Evolutionary conservation across 257 asterid genomes (phyloP), one percentile per base, ranked within the genome.

Genomic region (Ehretia macrophylla): DNA sequence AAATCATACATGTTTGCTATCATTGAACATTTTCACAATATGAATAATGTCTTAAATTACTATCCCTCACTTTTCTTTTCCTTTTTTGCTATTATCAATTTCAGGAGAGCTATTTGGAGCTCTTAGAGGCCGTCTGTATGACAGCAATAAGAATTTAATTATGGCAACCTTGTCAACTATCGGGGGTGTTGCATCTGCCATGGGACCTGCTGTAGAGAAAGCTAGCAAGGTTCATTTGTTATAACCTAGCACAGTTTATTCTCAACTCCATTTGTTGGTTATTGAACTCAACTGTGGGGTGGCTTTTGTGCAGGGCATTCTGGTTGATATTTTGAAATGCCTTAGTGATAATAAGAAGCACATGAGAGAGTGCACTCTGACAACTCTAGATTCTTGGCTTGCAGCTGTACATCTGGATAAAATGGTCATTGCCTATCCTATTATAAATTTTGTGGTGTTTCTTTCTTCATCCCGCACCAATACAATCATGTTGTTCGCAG

Each of bases 321-420:
- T 93, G 18, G 75, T 88, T 21, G 99, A 93, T 74, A 68, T 93
- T 46, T 73, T 93, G 84, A 93, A 93, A 82, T 93, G 99, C 69
- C 94, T 93, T 40, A 79, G 96, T 45, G 99, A 93, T 90, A 89
- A 89, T 67, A 93, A 93, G 75, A 93, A 93, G 69, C 80, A 85
- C 71, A 89, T 85, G 95, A 81, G 99, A 69, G 99, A 93, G 76
- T 93, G 96, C 81, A 85, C 96, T 66, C 69, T 93, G 90, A 81
- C 81, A 63, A 67, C 97, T 59, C 72, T 93, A 70, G 99, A 93
- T 66, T 72, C 94, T 56, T 93, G 99, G 99, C 92, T 89, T 68
- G 95, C 83, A 58, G 95, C 97, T 65, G 96, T 85, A 75, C 97
- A 93, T 75, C 96, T 93, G 54, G 99, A 93, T 72, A 93, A 87